phyloP scores from a whole-genome alignment of 306 rosid genomes.

The Prunus mume region DNA sequence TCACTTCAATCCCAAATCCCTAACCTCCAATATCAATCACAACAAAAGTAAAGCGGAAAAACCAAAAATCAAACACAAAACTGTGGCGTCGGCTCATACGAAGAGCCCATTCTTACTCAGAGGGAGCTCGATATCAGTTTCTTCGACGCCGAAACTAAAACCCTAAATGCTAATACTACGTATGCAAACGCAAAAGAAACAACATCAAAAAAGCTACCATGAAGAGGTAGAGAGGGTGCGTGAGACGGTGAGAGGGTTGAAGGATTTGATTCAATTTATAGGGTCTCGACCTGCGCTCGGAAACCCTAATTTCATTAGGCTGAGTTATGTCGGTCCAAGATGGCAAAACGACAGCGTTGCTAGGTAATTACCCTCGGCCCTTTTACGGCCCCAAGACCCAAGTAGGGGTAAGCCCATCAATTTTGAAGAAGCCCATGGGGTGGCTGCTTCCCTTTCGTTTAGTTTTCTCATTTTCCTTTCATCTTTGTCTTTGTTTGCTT shows the following conservation, averaged over 20 bases:
- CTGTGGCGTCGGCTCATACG: constrained; percentile 40
- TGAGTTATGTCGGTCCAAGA: background rate
- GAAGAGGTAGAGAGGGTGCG: background rate
- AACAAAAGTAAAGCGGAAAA: background rate
- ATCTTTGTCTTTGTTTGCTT: no score
- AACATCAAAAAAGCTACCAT: background rate
- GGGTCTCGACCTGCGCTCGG: background rate
- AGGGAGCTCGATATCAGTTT: background rate
- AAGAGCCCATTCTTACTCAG: no score
- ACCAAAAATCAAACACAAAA: background rate
- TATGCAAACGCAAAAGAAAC: background rate
- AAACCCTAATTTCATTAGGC: constrained; percentile 11
- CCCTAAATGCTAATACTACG: background rate
- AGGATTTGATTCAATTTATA: background rate
- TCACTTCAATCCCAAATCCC: constrained; percentile 14
- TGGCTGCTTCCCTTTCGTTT: background rate
- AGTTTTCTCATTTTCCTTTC: no score
- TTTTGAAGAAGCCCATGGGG: background rate
- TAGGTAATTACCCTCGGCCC: no score
- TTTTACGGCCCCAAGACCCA: no score
- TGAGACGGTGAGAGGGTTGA: background rate
- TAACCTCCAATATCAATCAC: background rate
- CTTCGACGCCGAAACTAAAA: constrained; percentile 27
- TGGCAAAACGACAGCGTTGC: background rate
- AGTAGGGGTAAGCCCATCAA: background rate